Conservation (phyloP, 2,329 filamentous ascomycete species). For the Phialocephala sp. region DNA sequence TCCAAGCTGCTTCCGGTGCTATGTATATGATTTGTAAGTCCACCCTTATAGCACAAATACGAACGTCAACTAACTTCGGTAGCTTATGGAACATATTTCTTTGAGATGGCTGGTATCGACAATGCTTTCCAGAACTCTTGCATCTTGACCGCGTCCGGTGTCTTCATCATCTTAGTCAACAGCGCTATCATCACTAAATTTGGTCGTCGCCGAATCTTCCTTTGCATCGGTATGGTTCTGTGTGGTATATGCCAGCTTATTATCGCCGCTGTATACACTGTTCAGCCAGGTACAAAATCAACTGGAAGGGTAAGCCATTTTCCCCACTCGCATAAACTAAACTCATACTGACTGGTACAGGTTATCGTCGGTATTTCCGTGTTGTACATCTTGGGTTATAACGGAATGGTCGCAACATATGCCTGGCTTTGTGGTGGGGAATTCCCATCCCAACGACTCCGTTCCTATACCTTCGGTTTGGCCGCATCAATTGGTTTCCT, state of each 20-base stretch:
- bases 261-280: slow-evolving; percentile 57
- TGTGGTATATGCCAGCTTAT: slow-evolving; percentile 61
- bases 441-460: slow-evolving; percentile 60
- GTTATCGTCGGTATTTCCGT: slow-evolving; percentile 56
- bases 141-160: slow-evolving; percentile 59
- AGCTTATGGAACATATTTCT: slow-evolving; percentile 65
- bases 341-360: slow-evolving; percentile 27
- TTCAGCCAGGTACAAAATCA: slow-evolving; percentile 45
- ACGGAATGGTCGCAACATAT: slow-evolving; percentile 50
- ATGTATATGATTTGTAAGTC: slow-evolving; percentile 61
- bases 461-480: slow-evolving; percentile 61
- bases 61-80: slow-evolving; percentile 4
- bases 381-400: slow-evolving; percentile 36
- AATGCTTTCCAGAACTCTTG: slow-evolving; percentile 62
- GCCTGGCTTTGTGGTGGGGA: slow-evolving; percentile 64
- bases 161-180: slow-evolving; percentile 60
- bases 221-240: slow-evolving; percentile 55
- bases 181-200: slow-evolving; percentile 57
- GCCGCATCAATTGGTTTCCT: slow-evolving; percentile 60
- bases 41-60: slow-evolving; percentile 14
- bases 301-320: slow-evolving; percentile 45
- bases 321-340: background rate
- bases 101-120: slow-evolving; percentile 61
- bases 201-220: slow-evolving; percentile 59
- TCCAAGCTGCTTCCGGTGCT: slow-evolving; percentile 59